Conservation (phyloP, 148 eudicot genomes). For the Rhododendron ferrugineum region DNA sequence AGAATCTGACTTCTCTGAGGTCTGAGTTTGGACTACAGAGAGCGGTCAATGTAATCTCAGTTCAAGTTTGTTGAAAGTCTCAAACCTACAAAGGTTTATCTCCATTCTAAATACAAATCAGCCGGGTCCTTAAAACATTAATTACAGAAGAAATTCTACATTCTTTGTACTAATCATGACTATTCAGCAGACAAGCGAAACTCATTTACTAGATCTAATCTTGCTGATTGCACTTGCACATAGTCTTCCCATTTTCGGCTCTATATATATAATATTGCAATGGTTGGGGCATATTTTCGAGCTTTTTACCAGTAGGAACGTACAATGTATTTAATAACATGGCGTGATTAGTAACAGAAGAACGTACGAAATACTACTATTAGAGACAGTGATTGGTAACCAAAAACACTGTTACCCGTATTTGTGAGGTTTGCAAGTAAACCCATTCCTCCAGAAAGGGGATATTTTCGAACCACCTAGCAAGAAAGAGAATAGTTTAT, state of each 20-base stretch:
- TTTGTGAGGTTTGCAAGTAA: neutral
- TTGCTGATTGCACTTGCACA: neutral
- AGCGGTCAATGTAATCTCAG: neutral
- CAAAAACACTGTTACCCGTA: neutral
- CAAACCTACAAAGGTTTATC: neutral
- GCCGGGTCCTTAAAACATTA: neutral
- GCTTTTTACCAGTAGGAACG: neutral
- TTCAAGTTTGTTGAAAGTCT: neutral
- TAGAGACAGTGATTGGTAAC: neutral
- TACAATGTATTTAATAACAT: neutral
- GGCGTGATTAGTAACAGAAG: neutral
- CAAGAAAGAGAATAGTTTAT: neutral
- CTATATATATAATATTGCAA: neutral
- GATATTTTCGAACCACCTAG: neutral
- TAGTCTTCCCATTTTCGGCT: neutral
- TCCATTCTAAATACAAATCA: neutral
- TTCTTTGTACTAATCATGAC: neutral
- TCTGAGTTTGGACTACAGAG: neutral
- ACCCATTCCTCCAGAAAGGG: neutral
- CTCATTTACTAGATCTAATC: neutral
- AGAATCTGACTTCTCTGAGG: neutral
- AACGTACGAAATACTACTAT: neutral
- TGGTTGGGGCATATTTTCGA: neutral
- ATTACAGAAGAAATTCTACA: neutral
- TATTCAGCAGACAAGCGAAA: neutral